A percentile compares a stretch with the other conserved stretches of the same genome.
phyloP scores from a whole-genome alignment of 108 stramenopile genomes.

The Cyclotella choctawhatcheeana region DNA sequence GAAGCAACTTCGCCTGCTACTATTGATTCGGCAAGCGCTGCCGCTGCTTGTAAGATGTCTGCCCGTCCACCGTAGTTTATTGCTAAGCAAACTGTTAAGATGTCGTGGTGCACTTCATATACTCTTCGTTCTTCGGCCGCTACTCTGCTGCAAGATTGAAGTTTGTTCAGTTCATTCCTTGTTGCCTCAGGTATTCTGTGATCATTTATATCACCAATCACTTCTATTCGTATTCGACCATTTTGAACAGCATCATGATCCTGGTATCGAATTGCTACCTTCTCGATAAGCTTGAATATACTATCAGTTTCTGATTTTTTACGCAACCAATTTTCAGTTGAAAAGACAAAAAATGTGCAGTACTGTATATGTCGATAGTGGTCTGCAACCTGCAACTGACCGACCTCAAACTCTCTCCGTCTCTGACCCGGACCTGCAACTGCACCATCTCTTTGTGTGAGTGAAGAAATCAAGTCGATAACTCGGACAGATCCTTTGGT shows the following conservation, averaged over 20 bases:
- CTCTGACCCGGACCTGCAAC: too few species aligned
- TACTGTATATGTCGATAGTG: slow-evolving; percentile 33
- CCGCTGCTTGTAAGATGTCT: slow-evolving; percentile 81
- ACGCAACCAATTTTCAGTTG: slow-evolving; percentile 94
- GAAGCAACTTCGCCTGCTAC: slow-evolving; percentile 29
- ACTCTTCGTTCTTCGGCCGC: slow-evolving; percentile 13
- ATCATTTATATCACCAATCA: slow-evolving; percentile 78
- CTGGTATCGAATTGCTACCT: slow-evolving; percentile 45
- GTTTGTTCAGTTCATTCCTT: slow-evolving; percentile 41
- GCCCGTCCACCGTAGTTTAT: slow-evolving; percentile 90
- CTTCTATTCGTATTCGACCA: slow-evolving; percentile 58
- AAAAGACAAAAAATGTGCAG: slow-evolving; percentile 89
- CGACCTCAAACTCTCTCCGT: neutral
- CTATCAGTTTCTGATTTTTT: slow-evolving; percentile 62
- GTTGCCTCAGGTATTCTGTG: slow-evolving; percentile 65
- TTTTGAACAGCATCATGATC: slow-evolving; percentile 42
- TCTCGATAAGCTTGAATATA: slow-evolving; percentile 69
- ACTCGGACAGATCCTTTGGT: slow-evolving; percentile 65
- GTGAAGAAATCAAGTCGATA: slow-evolving; percentile 45
- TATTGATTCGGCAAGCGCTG: slow-evolving; percentile 55
- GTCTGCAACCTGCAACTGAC: neutral
- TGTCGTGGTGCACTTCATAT: slow-evolving; percentile 6
- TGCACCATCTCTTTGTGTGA: too few species aligned
- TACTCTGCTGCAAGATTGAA: slow-evolving; percentile 49
- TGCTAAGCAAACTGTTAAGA: slow-evolving; percentile 82